Conservation (phyloP, 805 yeast species). For the Pichia sporocuriosa region DNA sequence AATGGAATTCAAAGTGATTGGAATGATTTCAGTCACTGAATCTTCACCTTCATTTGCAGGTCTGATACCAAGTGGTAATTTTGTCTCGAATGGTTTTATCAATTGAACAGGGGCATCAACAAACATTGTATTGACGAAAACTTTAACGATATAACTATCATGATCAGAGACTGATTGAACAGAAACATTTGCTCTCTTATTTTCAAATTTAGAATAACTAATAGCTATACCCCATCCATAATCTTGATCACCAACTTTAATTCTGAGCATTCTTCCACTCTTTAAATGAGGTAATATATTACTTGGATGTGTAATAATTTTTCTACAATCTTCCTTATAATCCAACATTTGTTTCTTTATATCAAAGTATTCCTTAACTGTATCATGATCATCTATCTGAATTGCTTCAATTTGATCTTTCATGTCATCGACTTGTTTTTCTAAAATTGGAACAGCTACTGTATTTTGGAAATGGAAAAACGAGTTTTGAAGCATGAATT, state of each 20-base stretch:
- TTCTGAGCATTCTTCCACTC: conserved; percentile 77
- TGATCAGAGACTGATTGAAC: conserved; percentile 65
- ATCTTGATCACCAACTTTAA: conserved; percentile 53
- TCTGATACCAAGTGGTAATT: conserved; percentile 81
- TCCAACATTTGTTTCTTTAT: conserved; percentile 61
- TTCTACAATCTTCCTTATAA: conserved; percentile 70
- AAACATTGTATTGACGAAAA: conserved; percentile 70
- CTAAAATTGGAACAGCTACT: conserved; percentile 81
- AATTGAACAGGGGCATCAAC: conserved; percentile 79
- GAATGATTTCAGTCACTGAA: conserved; percentile 68
- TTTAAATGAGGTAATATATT: conserved; percentile 77
- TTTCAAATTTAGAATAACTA: conserved; percentile 48
- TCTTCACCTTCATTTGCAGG: conserved; percentile 73
- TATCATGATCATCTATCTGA: conserved; percentile 64
- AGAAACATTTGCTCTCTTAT: conserved; percentile 43
- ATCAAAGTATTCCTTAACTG: conserved; percentile 77
- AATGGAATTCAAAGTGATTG: conserved; percentile 77
- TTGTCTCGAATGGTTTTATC: conserved; percentile 70
- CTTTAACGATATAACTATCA: conserved; percentile 83
- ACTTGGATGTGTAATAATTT: conserved; percentile 86
- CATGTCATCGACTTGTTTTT: conserved; percentile 52
- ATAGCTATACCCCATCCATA: conserved; percentile 98
- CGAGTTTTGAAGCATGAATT: conserved; percentile 90
- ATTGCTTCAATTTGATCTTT: conserved; percentile 42
- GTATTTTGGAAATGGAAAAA: conserved; percentile 94